Evolutionary conservation across 352 stramenopile genomes (phyloP).

Genomic region (Albugo laibachii): DNA sequence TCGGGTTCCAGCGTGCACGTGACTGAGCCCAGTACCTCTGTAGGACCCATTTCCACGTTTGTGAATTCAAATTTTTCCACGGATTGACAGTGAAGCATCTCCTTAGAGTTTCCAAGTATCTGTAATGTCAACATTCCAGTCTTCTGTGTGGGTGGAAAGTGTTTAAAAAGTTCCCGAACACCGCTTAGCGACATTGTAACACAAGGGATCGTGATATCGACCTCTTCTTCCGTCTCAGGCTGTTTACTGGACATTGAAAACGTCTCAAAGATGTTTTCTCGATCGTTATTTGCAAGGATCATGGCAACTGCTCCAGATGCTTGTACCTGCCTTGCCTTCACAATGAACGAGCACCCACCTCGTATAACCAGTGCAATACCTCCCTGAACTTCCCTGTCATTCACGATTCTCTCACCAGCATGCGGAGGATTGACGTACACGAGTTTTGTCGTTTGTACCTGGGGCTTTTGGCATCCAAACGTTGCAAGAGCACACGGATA

Average conservation of each 20-base stretch:
- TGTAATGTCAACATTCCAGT: slow-evolving; percentile 22
- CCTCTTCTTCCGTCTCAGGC: slow-evolving; percentile 7
- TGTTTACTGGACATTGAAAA: slow-evolving; percentile 34
- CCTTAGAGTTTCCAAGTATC: slow-evolving; percentile 9
- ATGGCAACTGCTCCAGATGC: slow-evolving; percentile 26
- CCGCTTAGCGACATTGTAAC: slow-evolving; percentile 49
- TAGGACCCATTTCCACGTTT: no score
- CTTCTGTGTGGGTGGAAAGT: slow-evolving; percentile 26
- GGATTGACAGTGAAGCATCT: no score
- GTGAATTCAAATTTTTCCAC: no score
- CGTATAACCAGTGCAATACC: slow-evolving; percentile 40
- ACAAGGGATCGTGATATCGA: slow-evolving; percentile 22
- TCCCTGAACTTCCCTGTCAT: slow-evolving; percentile 21
- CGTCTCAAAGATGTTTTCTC: slow-evolving; percentile 27
- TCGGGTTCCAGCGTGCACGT: background rate
- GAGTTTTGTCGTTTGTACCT: slow-evolving; percentile 13
- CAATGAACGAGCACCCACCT: slow-evolving; percentile 41
- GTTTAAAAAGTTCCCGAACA: slow-evolving; percentile 37
- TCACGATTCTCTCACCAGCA: slow-evolving; percentile 27
- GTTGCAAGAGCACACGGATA: slow-evolving; percentile 31
- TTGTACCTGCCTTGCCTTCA: slow-evolving; percentile 39
- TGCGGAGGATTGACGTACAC: slow-evolving; percentile 35
- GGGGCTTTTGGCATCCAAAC: slow-evolving; percentile 22
- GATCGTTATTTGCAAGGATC: slow-evolving; percentile 28
- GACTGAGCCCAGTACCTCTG: no score